Percentiles rank a stretch among this genome's conserved stretches.
Conservation (phyloP, 2,329 filamentous ascomycete genomes). For the Trichoderma polysporum region DNA sequence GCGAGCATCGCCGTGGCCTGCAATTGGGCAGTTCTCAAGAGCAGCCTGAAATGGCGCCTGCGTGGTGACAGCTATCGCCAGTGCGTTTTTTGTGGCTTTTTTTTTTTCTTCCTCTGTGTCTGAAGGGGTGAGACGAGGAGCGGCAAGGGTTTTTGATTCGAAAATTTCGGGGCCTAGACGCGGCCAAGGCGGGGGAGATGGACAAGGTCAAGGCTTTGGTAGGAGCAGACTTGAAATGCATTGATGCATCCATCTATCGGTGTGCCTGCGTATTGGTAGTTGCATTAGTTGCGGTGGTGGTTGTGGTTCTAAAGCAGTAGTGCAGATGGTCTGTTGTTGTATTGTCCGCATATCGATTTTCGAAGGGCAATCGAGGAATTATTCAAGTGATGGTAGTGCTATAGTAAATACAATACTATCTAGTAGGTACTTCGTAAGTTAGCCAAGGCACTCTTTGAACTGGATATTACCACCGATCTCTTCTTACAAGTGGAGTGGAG, state of each 20-base stretch:
- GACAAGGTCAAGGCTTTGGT: neutral
- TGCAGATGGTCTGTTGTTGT: too few relatives aligned
- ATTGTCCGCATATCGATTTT: too few relatives aligned
- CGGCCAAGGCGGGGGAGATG: neutral
- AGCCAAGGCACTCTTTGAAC: too few relatives aligned
- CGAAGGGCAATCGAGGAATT: too few relatives aligned
- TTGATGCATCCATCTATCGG: conserved; percentile 5
- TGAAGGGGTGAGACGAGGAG: neutral
- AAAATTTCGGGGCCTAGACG: neutral
- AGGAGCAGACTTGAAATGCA: neutral
- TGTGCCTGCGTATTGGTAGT: neutral
- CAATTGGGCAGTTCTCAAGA: neutral
- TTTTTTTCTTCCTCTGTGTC: neutral
- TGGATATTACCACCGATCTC: too few relatives aligned
- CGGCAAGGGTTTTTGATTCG: neutral
- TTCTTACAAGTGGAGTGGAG: neutral
- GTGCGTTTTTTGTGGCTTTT: conserved; percentile 4
- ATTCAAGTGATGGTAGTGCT: too few relatives aligned
- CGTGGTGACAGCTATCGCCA: conserved; percentile 4
- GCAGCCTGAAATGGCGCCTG: neutral
- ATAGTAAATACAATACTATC: too few relatives aligned
- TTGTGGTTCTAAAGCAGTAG: too few relatives aligned
- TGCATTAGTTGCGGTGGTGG: neutral
- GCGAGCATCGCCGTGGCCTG: neutral
- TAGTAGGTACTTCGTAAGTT: too few relatives aligned